These are phyloP conservation scores for Maudiozyma humilis DNA, from an alignment of 1,139 yeast genomes.

Conservation along the genomic window DNA sequence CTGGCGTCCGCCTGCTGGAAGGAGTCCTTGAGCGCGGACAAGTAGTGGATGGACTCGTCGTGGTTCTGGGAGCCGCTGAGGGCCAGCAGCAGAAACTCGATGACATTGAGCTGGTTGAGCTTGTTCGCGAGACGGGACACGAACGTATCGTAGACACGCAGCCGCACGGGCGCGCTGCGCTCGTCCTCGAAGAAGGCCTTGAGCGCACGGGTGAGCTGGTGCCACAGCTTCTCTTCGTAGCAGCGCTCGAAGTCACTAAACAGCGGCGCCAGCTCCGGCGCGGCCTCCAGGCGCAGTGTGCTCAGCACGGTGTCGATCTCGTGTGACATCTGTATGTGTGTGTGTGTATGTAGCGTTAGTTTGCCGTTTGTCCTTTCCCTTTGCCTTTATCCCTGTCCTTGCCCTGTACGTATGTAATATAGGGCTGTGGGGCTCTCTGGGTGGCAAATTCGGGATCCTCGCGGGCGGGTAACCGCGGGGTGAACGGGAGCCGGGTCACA, in stretches of 20 bases:
- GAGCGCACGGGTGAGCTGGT: conserved; percentile 67
- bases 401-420: too few species aligned
- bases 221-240: conserved; percentile 78
- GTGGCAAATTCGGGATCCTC: too few species aligned
- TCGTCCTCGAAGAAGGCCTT: conserved; percentile 51
- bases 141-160: conserved; percentile 65
- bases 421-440: too few species aligned
- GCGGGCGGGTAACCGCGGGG: too few species aligned
- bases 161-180: conserved; percentile 45
- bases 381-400: too few species aligned
- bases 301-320: conserved; percentile 49
- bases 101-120: conserved; percentile 71
- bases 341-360: too few species aligned
- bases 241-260: conserved; percentile 75
- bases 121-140: conserved; percentile 58
- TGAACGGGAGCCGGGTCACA: too few species aligned
- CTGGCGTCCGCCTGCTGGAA: conserved; percentile 35
- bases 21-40: conserved; percentile 42
- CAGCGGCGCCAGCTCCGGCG: conserved; percentile 54
- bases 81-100: conserved; percentile 62
- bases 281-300: conserved; percentile 57
- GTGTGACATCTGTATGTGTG: conserved; percentile 10
- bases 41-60: conserved; percentile 48
- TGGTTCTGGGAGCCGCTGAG: conserved; percentile 40
- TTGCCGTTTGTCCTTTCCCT: too few species aligned